Evolutionary conservation across 176 grass and related monocot genomes (phyloP).

Genomic region (Dendrocalamus sinicus): DNA sequence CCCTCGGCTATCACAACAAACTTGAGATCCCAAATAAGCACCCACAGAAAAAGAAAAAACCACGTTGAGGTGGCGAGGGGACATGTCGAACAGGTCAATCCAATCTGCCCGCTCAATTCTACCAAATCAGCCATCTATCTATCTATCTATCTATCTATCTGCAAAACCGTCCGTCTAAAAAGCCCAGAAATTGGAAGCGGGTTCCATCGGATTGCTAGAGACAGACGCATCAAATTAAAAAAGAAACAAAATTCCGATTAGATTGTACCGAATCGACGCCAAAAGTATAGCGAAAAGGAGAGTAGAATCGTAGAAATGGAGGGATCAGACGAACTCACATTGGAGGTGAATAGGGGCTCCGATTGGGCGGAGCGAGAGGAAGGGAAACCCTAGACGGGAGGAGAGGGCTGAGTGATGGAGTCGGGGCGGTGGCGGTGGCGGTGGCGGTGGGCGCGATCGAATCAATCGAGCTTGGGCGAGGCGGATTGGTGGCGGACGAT

Average conservation of each 20-base stretch:
- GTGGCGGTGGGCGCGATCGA: no score
- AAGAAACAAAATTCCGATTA: conserved; percentile 8
- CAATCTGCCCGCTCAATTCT: neutral
- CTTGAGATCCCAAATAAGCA: neutral
- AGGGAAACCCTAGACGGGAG: no score
- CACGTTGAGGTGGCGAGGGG: neutral
- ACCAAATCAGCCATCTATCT: neutral
- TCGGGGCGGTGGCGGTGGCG: no score
- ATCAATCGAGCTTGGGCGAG: no score
- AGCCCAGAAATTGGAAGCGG: neutral
- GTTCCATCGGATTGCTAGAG: no score
- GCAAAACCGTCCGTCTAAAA: no score
- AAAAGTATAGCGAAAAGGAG: neutral
- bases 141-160: no score
- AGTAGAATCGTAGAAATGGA: neutral
- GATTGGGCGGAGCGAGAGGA: no score
- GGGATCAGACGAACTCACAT: conserved; percentile 47
- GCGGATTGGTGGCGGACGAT: no score
- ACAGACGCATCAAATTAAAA: neutral
- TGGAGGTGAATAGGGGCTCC: neutral
- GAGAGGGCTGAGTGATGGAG: no score
- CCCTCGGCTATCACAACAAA: neutral
- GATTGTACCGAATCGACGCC: neutral
- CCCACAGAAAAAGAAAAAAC: no score
- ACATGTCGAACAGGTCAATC: neutral